Base-by-base conservation (phyloP, 345 rosid genomes). In the Microcos paniculata region DNA sequence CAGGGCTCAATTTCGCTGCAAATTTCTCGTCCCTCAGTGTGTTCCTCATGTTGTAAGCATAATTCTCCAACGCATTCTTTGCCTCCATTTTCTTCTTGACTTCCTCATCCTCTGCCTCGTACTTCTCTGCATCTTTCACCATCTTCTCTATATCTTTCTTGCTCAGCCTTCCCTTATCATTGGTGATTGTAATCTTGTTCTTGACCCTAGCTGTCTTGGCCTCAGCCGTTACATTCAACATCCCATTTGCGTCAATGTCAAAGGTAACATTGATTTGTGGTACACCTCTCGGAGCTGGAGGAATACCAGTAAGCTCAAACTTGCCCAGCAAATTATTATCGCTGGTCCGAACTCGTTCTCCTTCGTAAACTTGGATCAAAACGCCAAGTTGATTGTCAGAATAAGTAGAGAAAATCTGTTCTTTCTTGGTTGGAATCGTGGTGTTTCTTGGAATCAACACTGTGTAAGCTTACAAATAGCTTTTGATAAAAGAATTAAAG, bases 61-160 rank as follows among this genome's bases (percentile, higher is more conserved):
- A 79, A n/a, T 79, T 79, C 72, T 75, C 79, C 59, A 80, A 28
- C 12, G 51, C 48, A 26, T 80, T 77, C 70, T 80, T 80, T 0
- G 83, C 80, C 7, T 80, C 83, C 69, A 80, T 77, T 23, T 76
- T 80, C 77, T 76, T 80, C 77, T 80, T 80, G 68, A 76, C 73
- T 2, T 45, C 83, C 62, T 76, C 79, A 12, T 80, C 83, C 56
- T 76, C 79, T 1, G 73, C 76, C 61, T 76, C 76, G 62, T 71
- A 80, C 82, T 40, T 76, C 73, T 76, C 82, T 5, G 82, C 82
- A 21, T 76, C 83, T 49, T 64, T 57, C 61, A 76, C 80, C 77
- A 76, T 33, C 68, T 66, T 80, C 69, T 76, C 80, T 4, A 80
- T 76, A 51, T 80, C 80, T 0, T 80, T 76, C 38, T 74, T 79